Conservation (phyloP, 2,329 filamentous ascomycete genomes). For the Aschersonia sp. region DNA sequence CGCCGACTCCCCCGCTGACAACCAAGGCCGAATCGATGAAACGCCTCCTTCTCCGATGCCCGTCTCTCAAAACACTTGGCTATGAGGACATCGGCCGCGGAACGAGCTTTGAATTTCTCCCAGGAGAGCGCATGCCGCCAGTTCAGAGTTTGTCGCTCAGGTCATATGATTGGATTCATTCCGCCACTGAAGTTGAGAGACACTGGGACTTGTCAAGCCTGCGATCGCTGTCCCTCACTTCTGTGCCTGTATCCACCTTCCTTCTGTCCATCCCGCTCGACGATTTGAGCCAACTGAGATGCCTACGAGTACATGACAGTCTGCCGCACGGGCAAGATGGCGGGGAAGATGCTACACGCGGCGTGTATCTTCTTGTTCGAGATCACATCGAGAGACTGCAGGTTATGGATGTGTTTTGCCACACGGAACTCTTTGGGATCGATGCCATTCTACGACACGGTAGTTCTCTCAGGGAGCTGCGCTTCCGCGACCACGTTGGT, state of each 20-base stretch:
- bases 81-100: slow-evolving; percentile 30
- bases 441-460: slow-evolving; percentile 24
- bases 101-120: slow-evolving; percentile 25
- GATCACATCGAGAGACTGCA: slow-evolving; percentile 21
- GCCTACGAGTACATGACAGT: slow-evolving; percentile 28
- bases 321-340: slow-evolving; percentile 23
- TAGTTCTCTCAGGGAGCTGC: slow-evolving; percentile 20
- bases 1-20: slow-evolving; percentile 24
- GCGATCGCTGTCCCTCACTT: slow-evolving; percentile 23
- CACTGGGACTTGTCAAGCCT: slow-evolving; percentile 35
- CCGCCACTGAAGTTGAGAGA: slow-evolving; percentile 16
- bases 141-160: slow-evolving; percentile 25
- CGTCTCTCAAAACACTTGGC: slow-evolving; percentile 21
- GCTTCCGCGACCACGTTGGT: slow-evolving; percentile 29
- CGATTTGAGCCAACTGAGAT: slow-evolving; percentile 20
- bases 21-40: slow-evolving; percentile 26
- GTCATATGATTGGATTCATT: slow-evolving; percentile 35
- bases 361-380: slow-evolving; percentile 23
- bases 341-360: slow-evolving; percentile 22
- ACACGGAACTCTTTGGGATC: slow-evolving; percentile 23
- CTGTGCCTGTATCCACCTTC: slow-evolving; percentile 29
- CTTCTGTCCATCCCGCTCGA: slow-evolving; percentile 23
- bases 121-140: slow-evolving; percentile 26
- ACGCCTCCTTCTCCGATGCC: slow-evolving; percentile 22
- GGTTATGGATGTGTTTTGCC: slow-evolving; percentile 25